Evolutionary conservation across 805 yeast genomes (phyloP).

Genomic region (Saturnispora bothae): DNA sequence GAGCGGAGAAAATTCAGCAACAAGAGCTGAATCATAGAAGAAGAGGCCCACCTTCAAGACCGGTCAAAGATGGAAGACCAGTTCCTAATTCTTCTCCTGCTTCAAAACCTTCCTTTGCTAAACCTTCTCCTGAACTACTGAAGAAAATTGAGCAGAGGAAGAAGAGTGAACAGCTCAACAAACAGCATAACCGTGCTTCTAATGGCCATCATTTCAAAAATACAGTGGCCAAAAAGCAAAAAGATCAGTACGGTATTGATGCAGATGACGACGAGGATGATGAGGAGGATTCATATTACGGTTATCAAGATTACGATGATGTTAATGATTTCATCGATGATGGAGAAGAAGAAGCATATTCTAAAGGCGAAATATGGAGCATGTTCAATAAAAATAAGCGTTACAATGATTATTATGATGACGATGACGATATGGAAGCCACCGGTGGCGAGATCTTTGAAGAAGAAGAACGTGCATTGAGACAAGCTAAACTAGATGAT

Average conservation of each 20-base stretch:
- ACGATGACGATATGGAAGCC: conserved; percentile 82
- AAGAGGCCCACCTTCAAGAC: not conserved
- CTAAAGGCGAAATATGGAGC: conserved; percentile 83
- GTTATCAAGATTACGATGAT: conserved; percentile 41
- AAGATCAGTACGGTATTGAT: conserved; percentile 23
- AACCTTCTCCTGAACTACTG: conserved; percentile 46
- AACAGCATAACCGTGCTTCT: no score
- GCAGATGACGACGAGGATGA: conserved; percentile 27
- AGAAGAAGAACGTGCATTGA: conserved; percentile 66
- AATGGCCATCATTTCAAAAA: no score
- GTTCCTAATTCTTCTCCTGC: not conserved
- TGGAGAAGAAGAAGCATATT: conserved; percentile 37
- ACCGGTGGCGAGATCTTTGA: conserved; percentile 79
- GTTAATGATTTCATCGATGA: conserved; percentile 40
- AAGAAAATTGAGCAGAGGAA: conserved; percentile 32
- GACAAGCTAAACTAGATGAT: conserved; percentile 69
- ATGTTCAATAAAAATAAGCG: conserved; percentile 61
- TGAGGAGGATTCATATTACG: conserved; percentile 43
- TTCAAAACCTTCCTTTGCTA: conserved; percentile 28
- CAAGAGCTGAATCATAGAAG: not conserved
- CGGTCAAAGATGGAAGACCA: not conserved
- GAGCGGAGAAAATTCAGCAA: conserved; percentile 1
- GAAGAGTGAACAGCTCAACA: no score
- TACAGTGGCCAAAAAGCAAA: conserved; percentile 2
- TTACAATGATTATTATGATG: conserved; percentile 35